These are phyloP conservation scores for Penicillium desertorum DNA, from an alignment of 495 filamentous ascomycete genomes.

Conservation along the genomic window DNA sequence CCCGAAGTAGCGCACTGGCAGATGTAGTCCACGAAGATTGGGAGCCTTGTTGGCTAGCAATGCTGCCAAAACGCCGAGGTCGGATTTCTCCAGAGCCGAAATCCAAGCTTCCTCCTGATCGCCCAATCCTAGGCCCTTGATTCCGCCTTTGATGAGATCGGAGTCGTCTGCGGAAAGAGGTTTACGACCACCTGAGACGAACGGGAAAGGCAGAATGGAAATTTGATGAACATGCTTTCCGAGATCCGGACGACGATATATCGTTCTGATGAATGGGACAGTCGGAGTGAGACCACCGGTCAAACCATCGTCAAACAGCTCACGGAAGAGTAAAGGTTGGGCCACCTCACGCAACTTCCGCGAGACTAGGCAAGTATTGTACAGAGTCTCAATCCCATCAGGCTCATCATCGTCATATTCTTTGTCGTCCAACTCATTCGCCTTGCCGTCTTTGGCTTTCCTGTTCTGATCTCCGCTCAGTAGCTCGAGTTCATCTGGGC, in stretches of 20 bases:
- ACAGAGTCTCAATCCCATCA: constrained; percentile 4
- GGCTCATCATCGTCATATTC: not conserved
- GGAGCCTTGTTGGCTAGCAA: constrained; percentile 25
- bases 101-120: not conserved
- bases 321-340: constrained; percentile 27
- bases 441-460: not conserved
- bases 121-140: not conserved
- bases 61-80: constrained; percentile 19
- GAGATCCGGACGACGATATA: constrained; percentile 22
- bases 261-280: constrained; percentile 15
- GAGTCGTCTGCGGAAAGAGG: not conserved
- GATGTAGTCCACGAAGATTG: constrained; percentile 22
- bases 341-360: constrained; percentile 22
- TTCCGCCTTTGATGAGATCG: not conserved
- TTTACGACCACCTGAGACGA: no score
- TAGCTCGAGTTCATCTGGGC: not conserved
- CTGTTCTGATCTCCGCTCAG: not conserved
- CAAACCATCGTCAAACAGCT: constrained; percentile 16
- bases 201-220: not conserved
- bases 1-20: constrained; percentile 14
- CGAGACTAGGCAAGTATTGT: constrained; percentile 26
- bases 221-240: constrained; percentile 20
- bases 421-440: not conserved
- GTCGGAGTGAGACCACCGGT: not conserved
- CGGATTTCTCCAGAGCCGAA: constrained; percentile 2